Conservation (phyloP, 2,329 filamentous ascomycete genomes). For the Diplodia scrobiculata region DNA sequence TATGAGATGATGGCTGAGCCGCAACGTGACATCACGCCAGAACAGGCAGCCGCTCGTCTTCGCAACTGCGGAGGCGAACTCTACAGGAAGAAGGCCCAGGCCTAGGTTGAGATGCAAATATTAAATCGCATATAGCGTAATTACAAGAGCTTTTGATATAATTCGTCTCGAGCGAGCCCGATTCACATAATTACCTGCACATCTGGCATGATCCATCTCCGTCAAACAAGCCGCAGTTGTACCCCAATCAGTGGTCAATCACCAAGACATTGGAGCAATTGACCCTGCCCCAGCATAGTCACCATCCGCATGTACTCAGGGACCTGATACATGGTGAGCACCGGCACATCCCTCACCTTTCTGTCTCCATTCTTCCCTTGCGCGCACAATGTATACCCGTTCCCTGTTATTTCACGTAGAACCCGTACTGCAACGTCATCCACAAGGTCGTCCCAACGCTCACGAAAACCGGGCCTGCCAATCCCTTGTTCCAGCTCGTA, state of each 20-base stretch:
- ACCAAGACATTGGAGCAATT: too few species aligned
- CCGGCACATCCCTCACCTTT: too few species aligned
- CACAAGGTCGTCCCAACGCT: conserved; percentile 59
- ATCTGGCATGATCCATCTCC: not conserved
- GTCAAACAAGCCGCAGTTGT: too few species aligned
- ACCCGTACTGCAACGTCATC: conserved; percentile 68
- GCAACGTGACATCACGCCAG: conserved; percentile 96
- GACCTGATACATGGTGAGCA: too few species aligned
- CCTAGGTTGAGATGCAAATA: not conserved
- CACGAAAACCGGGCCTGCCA: conserved; percentile 62
- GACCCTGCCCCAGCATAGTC: too few species aligned
- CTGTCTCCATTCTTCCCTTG: too few species aligned
- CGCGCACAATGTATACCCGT: not conserved
- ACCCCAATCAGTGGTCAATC: too few species aligned
- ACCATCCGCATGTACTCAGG: too few species aligned
- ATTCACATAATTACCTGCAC: not conserved
- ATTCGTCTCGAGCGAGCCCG: not conserved
- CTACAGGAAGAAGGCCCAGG: conserved; percentile 68
- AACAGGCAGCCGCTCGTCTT: conserved; percentile 82
- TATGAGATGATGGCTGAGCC: conserved; percentile 97
- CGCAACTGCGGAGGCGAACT: conserved; percentile 76
- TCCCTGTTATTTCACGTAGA: conserved; percentile 60
- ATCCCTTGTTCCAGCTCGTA: conserved; percentile 63
- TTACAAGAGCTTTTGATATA: not conserved
- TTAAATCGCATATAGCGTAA: not conserved